Base-by-base conservation (phyloP, 108 stramenopile species). In the Poteriospumella lacustris region DNA sequence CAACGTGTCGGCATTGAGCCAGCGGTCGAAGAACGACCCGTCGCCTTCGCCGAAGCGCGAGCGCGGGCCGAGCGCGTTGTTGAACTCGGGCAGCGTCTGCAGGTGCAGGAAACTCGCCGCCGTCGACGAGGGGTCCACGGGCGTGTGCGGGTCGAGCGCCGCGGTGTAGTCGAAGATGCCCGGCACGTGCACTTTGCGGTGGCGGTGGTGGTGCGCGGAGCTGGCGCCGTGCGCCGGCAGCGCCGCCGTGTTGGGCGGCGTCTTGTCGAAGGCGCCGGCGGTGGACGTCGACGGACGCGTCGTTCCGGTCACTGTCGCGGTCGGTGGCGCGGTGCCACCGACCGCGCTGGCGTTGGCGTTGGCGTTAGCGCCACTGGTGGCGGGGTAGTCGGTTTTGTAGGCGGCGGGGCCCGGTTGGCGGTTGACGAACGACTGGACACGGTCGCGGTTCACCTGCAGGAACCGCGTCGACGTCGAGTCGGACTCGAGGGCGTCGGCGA, bases 1-100 rank as follows among this genome's bases (percentile, higher is more conserved):
- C 29, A 31, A 5, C 15, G 31, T 24, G 31, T 33, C 60, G 36
- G 5, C 36, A 64, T 64, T 64, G 28, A 64, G 31, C 60, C 60
- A 64, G 28, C 31, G 60, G 36, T 64, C 60, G 36, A 64, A 64
- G 60, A 64, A 64, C 5, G 60, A 64, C 9, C 60, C 60, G 36
- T 64, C 60, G 36, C 60, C 60, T 12, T 64, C 60, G 5, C 60
- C 60, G 31, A 64, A 64, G 31, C 60, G 60, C 28, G 60, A 64
- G 28, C 60, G 28, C 9, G 31, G 3, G 9, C 60, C 60, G 28
- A 64, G 31, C 5, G 60, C 28, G 28, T 3, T 3, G 9, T 64
- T 26, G 60, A 64, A 64, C 5, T 3, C 24, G 60, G 60, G 60
- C 28, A 12, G 33, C 29, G 28, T 64, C 36, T 64, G 60, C 31